These are phyloP conservation scores for Grigorovia transvaalensis DNA, from an alignment of 805 yeast genomes.

Conservation along the genomic window DNA sequence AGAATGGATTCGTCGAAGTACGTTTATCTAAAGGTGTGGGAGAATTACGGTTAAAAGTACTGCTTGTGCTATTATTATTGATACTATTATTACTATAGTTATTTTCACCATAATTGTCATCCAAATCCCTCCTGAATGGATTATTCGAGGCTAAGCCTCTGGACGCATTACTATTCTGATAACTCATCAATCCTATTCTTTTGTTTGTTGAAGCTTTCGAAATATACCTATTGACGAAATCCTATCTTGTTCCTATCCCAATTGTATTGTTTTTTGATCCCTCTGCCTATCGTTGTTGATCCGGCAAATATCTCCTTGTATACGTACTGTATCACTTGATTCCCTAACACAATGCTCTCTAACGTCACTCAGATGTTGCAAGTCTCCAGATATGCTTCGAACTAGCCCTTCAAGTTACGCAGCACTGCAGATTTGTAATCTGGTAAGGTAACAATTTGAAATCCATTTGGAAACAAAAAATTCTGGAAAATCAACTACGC, in stretches of 20 bases:
- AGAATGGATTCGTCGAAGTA: slow-evolving; percentile 27
- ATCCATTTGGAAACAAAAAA: background rate
- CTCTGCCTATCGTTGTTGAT: background rate
- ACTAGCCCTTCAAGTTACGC: background rate
- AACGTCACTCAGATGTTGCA: background rate
- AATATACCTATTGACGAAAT: background rate
- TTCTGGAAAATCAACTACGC: background rate
- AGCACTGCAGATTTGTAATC: background rate
- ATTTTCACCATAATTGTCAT: background rate
- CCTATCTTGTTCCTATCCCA: background rate
- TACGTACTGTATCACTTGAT: no score
- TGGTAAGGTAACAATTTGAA: background rate
- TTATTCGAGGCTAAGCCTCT: slow-evolving; percentile 53
- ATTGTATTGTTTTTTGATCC: background rate
- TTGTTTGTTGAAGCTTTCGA: background rate
- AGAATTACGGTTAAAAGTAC: background rate
- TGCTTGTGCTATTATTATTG: background rate
- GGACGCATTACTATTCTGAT: slow-evolving; percentile 16
- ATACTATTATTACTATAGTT: background rate
- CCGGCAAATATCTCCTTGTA: background rate
- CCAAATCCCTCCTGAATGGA: slow-evolving; percentile 47
- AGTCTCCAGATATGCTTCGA: background rate
- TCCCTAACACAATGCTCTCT: no score
- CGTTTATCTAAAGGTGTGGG: slow-evolving; percentile 16
- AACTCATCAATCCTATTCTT: slow-evolving; percentile 2